Conservation (phyloP, 345 rosid species). For the Bruguiera gymnorhiza region DNA sequence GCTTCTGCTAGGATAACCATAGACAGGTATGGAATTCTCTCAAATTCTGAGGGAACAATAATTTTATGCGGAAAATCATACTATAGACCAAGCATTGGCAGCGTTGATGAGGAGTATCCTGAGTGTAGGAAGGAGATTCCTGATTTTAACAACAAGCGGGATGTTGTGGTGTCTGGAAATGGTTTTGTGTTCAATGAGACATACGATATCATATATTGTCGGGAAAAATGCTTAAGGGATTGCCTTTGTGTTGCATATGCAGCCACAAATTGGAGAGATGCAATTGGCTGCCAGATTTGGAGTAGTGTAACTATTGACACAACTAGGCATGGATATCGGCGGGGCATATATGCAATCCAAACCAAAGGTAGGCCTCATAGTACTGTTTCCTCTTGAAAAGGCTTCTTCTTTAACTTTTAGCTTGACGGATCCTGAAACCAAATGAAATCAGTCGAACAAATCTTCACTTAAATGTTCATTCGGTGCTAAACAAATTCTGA, state of each 20-base stretch:
- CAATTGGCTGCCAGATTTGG: slow-evolving; percentile 44
- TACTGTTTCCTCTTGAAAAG: too few relatives aligned
- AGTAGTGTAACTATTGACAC: neutral
- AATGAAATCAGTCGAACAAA: too few relatives aligned
- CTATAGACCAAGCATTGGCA: neutral
- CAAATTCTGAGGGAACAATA: too few relatives aligned
- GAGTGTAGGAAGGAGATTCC: slow-evolving; percentile 1
- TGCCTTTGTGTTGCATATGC: slow-evolving; percentile 46
- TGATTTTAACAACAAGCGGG: neutral
- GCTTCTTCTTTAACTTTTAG: too few relatives aligned
- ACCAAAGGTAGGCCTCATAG: too few relatives aligned
- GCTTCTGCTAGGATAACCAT: too few relatives aligned
- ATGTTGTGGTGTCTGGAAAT: slow-evolving; percentile 3
- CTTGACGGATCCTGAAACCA: too few relatives aligned
- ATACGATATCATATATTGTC: slow-evolving; percentile 24
- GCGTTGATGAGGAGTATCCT: slow-evolving; percentile 1
- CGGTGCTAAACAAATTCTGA: too few relatives aligned
- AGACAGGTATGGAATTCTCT: too few relatives aligned
- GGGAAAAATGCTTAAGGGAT: slow-evolving; percentile 23
- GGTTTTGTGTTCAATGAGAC: slow-evolving; percentile 23
- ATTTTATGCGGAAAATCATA: too few relatives aligned
- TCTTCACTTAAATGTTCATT: too few relatives aligned
- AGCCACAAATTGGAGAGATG: slow-evolving; percentile 22
- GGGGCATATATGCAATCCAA: neutral
- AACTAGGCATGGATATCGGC: too few relatives aligned